phyloP scores from a whole-genome alignment of 1,284 basidiomycete species.

The Trichosporon sp. region DNA sequence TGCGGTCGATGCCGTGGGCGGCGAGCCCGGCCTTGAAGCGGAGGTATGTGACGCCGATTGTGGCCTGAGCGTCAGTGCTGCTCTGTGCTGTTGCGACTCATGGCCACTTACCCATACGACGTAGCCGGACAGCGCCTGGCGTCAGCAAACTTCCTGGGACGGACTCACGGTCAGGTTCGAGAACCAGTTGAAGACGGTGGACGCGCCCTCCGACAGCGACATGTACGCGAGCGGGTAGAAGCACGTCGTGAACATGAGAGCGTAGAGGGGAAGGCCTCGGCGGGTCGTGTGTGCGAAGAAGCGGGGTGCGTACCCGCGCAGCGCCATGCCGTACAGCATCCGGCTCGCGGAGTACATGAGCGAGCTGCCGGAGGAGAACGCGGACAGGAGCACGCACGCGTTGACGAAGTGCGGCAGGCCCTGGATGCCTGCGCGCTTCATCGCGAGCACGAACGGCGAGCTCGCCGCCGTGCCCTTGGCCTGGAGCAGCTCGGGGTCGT shows the following conservation, averaged over 20 bases:
- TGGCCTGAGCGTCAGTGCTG: background rate
- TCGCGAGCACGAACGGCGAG: constrained; percentile 62
- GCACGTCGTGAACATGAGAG: constrained; percentile 60
- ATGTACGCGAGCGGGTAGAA: constrained; percentile 71
- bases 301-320: constrained; percentile 68
- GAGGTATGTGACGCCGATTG: constrained; percentile 27
- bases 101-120: constrained; percentile 16
- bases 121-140: constrained; percentile 21
- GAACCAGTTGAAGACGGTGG: constrained; percentile 69
- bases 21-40: constrained; percentile 31
- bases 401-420: constrained; percentile 74
- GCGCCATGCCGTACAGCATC: constrained; percentile 76
- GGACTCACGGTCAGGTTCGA: constrained; percentile 50
- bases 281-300: constrained; percentile 64
- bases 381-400: constrained; percentile 73
- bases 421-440: constrained; percentile 65
- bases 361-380: constrained; percentile 78
- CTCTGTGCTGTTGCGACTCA: background rate
- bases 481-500: constrained; percentile 58
- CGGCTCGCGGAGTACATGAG: constrained; percentile 74
- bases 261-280: constrained; percentile 67
- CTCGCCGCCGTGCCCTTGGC: constrained; percentile 59
- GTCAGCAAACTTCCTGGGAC: background rate
- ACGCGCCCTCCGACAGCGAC: constrained; percentile 52
- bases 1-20: constrained; percentile 28